Evolutionary conservation across 192 early-diverging fungal species (phyloP), one percentile per base, ranked within the genome.

Genomic region (Phlyctochytrium planicorne): DNA sequence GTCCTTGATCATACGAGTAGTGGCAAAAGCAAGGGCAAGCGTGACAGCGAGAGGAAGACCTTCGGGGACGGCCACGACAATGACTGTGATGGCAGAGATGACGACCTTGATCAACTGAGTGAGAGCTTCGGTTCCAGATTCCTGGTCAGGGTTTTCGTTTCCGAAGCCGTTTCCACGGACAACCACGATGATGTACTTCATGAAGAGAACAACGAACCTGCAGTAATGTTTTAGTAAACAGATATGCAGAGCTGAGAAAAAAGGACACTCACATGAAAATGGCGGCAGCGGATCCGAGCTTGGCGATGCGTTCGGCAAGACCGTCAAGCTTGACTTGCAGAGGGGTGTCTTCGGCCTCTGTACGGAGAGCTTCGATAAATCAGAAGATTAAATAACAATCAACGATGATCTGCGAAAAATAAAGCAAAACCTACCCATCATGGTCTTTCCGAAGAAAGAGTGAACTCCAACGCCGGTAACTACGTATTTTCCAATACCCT

Each of bases 51-150:
- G 75, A 4, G 98, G 98, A 27, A 99, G 86, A 33, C 98, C 98
- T 76, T 99, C 98, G 47, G 98, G 98, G 0, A 99, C 93, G 29
- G 98, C 98, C 17, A 99, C 94, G 17, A 97, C 98, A 17, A 99
- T 83, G 4, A 99, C 80, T 25, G 98, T 94, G 30, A 99, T 88
- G 20, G 93, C 88, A 1, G 91, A 85, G 74, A 98, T 94, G 36
- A 98, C 53, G 65, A 99, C 91, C 65, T 71, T 66, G 59, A 81
- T 33, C 30, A 78, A 20, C 50, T 72, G 55, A 24, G 71, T 36
- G 34, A 35, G 61, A 33, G 55, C 64, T 29, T 71, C 62, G 27
- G 62, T n/a, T 2, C 69, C 69, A 27, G 32, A 37, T 33, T 71
- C 69, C 52, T 71, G 69, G 3, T 37, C 32, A 2, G 31, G 53